Base-by-base conservation (phyloP, 495 filamentous ascomycete species). In the Mytilinidion resinicola region DNA sequence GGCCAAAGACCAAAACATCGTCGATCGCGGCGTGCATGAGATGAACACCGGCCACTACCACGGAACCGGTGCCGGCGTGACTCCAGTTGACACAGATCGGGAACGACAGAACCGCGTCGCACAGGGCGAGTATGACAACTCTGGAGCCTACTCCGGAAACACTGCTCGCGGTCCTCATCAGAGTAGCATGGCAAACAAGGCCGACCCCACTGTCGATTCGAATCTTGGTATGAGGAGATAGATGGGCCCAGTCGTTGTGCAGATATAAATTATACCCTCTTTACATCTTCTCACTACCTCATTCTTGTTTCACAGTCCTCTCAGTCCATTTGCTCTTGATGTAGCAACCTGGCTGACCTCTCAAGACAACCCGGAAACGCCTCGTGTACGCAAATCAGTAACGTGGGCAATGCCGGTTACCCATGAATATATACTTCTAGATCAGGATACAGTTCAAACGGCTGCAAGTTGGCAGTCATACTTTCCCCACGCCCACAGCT, bases 1-100 rank as follows among this genome's bases (percentile, higher is more conserved):
- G 19, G 54, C 62, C 14, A 55, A 55, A 47, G 51, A 67, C 37
- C 15, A 62, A 53, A 34, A 12, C 8, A 54, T 65, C 43, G 65
- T 58, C 15, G 51, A 41, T 37, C 53, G 51, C 19, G 65, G 65
- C 44, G 36, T 57, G 34, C 43, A 67, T 38, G 62, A 65, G 55
- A 60, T 61, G 53, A 47, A 62, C 6, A 55, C 53, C 42, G 65
- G 65, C 17, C 55, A 65, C 42, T 37, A 56, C 38, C 42, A 60
- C 49, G 48, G 57, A n/a, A 53, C 61, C 10, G 53, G 57, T 12
- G 61, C 61, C 21, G 61, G 55, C 21, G 60, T 63, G 11, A 63
- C 60, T 20, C 60, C 60, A 9, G 55, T 58, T 20, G 60, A 57
- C 35, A 63, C 55, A 9, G 56, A 30, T 8, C 43, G 20, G 14